Evolutionary conservation across 306 rosid genomes (phyloP).

Genomic region (Glycine soja): DNA sequence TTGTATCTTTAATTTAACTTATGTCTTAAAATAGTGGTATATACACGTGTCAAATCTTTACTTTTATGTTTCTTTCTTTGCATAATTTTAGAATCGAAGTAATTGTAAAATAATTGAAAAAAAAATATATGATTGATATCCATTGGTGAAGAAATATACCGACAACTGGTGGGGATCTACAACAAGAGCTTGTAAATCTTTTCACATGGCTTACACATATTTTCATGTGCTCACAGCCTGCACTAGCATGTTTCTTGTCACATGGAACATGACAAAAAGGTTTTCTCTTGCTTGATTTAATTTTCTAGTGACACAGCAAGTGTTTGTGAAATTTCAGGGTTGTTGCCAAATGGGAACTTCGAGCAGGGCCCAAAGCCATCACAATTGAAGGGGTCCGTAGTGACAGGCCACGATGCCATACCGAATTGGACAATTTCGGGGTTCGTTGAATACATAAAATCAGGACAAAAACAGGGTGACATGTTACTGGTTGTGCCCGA

Average conservation of each 20-base stretch:
- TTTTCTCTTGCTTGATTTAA: neutral
- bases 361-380: conserved; percentile 66
- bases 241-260: conserved; percentile 29
- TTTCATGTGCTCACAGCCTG: conserved; percentile 46
- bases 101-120: neutral
- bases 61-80: too few species aligned
- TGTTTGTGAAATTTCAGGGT: conserved; percentile 53
- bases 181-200: neutral
- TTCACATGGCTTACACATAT: conserved; percentile 45
- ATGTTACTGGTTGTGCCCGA: conserved; percentile 75
- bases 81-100: neutral
- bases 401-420: conserved; percentile 48
- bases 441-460: conserved; percentile 72
- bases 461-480: conserved; percentile 88
- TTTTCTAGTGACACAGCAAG: too few species aligned
- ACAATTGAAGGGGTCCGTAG: conserved; percentile 65
- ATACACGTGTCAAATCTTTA: neutral
- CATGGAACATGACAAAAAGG: conserved; percentile 44
- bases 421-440: conserved; percentile 78
- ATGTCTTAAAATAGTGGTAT: neutral
- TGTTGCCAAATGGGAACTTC: conserved; percentile 75
- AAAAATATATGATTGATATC: neutral
- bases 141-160: neutral
- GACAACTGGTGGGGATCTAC: conserved; percentile 23
- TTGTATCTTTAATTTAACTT: neutral